Conservation (phyloP, 148 eudicot species). For the Arbutus unedo region DNA sequence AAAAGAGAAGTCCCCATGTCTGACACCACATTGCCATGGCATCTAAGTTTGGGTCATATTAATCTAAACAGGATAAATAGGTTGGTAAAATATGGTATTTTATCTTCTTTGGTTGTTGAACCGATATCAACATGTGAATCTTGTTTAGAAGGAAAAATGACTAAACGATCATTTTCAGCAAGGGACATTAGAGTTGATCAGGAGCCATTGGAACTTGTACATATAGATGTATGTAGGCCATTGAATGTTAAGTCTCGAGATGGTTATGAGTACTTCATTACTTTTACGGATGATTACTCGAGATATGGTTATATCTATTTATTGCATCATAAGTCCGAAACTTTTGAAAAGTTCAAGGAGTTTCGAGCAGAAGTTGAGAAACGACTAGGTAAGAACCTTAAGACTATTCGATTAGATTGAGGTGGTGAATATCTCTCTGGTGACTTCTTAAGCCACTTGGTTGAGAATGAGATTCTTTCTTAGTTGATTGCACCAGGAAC, state of each 20-base stretch:
- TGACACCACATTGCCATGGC: not conserved
- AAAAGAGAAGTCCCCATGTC: not conserved
- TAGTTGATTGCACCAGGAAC: too few relatives aligned
- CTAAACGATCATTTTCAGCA: not conserved
- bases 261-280: not conserved
- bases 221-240: not conserved
- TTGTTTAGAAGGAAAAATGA: not conserved
- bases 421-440: not conserved
- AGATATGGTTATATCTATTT: not conserved
- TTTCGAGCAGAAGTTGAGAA: not conserved
- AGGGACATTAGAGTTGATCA: not conserved
- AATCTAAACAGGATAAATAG: not conserved
- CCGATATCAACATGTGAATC: not conserved
- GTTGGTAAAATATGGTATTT: not conserved
- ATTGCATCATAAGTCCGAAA: not conserved
- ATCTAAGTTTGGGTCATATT: not conserved
- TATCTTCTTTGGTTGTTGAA: not conserved
- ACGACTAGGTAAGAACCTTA: not conserved
- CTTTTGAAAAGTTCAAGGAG: not conserved
- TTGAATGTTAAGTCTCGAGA: not conserved
- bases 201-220: not conserved
- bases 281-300: constrained; percentile 6
- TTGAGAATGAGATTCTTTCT: not conserved
- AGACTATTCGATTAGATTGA: not conserved
- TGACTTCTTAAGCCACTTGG: not conserved